Conservation (phyloP, 768 basidiomycete species). For the Lyophyllum atratum region DNA sequence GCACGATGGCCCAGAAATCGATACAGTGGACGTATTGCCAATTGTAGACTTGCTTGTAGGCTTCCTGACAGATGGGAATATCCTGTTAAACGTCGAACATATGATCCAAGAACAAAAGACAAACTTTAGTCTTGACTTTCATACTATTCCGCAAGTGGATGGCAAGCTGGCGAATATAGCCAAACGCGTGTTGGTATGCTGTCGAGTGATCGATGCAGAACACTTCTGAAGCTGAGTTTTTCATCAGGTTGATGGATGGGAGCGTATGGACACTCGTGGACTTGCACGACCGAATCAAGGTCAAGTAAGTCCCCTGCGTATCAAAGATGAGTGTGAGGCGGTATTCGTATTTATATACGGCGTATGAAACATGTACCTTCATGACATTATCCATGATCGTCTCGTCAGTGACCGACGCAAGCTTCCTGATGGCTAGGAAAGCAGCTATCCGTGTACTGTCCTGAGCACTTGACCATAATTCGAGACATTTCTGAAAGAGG, state of each 20-base stretch:
- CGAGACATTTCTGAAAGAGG: slow-evolving; percentile 68
- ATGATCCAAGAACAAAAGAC: slow-evolving; percentile 13
- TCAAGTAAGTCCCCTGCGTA: slow-evolving; percentile 82
- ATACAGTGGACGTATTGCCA: slow-evolving; percentile 97
- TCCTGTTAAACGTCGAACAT: slow-evolving; percentile 2
- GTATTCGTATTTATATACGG: neutral
- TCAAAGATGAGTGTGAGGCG: neutral
- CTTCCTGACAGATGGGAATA: slow-evolving; percentile 55
- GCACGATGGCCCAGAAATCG: slow-evolving; percentile 94
- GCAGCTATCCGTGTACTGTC: slow-evolving; percentile 85
- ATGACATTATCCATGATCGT: slow-evolving; percentile 83
- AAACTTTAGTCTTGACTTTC: slow-evolving; percentile 83
- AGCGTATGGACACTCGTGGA: slow-evolving; percentile 85
- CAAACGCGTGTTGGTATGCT: slow-evolving; percentile 94
- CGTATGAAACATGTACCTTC: slow-evolving; percentile 56
- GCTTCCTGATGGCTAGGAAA: slow-evolving; percentile 80
- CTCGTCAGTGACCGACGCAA: slow-evolving; percentile 78
- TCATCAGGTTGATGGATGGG: slow-evolving; percentile 94
- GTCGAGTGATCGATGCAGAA: slow-evolving; percentile 75
- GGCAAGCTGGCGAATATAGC: slow-evolving; percentile 93
- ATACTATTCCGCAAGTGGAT: slow-evolving; percentile 90
- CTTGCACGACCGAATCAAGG: slow-evolving; percentile 82
- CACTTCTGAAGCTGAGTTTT: slow-evolving; percentile 93
- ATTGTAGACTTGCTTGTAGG: slow-evolving; percentile 94
- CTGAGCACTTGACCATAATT: slow-evolving; percentile 79